Evolutionary conservation across 495 filamentous ascomycete genomes (phyloP), one percentile per base, ranked within the genome.

Genomic region (Penicillium riverlandense): DNA sequence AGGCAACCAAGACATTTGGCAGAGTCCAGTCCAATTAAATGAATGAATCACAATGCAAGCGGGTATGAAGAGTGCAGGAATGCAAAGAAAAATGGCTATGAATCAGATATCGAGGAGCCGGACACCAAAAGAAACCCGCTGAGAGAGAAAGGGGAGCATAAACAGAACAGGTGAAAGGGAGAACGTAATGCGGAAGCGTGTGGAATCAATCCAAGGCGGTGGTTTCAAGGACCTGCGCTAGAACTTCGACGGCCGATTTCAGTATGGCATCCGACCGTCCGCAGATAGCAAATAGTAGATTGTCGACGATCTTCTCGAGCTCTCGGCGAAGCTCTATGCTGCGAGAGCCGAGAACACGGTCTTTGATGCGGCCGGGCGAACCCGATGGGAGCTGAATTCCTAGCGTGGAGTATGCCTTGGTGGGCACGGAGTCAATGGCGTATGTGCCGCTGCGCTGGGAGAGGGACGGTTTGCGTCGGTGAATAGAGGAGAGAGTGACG

Each of bases 251-350:
- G n/a, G 69, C 62, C 5, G 67, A 55, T 54, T 66, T 70, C 14
- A 72, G 39, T 5, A 56, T 65, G 35, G 57, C 57, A 27, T 71
- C 67, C 0, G 58, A 50, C 37, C 61, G 57, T 4, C 69, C 66
- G 12, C 58, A 62, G 7, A 71, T 63, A 2, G 66, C 62, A 39
- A 68, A 65, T 3, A 72, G 48, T 1, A 72, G 37, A 16, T 67
- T 67, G 27, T 72, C 67, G 32, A 72, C 48, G n/a, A 68, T 69
- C 14, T 49, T 37, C 28, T 72, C 67, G 7, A 72, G 52, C n/a
- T 63, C 50, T 34, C 54, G 53, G 11, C 52, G 59, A 7, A 72
- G 64, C 9, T 67, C 60, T 4, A 37, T 14, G 35, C 53, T 66
- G 28, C 66, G 59, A 13, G 62, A 46, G 8, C 57, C 55, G 9